Evolutionary conservation across 2,329 filamentous ascomycete genomes (phyloP).

Genomic region (Epichloe sp.): DNA sequence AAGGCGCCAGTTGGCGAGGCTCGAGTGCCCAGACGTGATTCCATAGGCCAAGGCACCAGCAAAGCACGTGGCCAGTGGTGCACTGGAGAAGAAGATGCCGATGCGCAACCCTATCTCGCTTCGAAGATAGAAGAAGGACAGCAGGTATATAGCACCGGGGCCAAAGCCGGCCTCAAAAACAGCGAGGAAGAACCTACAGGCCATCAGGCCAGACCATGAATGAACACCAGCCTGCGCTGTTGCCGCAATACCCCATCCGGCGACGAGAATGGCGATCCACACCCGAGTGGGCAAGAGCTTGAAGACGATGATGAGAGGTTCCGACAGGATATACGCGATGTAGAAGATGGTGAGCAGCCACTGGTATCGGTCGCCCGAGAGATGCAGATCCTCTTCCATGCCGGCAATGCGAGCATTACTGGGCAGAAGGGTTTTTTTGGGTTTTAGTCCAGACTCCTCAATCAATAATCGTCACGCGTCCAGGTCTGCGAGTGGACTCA

Average conservation of each 20-base stretch:
- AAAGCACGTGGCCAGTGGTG: conserved; percentile 54
- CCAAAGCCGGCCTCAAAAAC: conserved; percentile 21
- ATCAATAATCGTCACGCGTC: not conserved
- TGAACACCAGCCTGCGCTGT: conserved; percentile 28
- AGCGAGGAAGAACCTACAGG: conserved; percentile 27
- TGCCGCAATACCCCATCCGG: conserved; percentile 12
- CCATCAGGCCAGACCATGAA: conserved; percentile 31
- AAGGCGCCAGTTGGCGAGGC: conserved; percentile 50
- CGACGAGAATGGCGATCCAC: conserved; percentile 5
- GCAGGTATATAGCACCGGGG: conserved; percentile 20
- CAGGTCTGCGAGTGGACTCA: not conserved
- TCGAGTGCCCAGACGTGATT: conserved; percentile 44
- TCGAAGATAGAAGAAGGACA: conserved; percentile 23
- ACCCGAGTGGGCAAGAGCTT: conserved; percentile 5
- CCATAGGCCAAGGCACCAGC: conserved; percentile 52
- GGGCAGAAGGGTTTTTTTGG: not conserved
- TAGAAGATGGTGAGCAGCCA: conserved; percentile 14
- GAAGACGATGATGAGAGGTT: conserved; percentile 7
- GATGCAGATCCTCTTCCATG: conserved; percentile 9
- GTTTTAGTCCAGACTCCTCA: not conserved
- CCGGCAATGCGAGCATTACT: conserved; percentile 13
- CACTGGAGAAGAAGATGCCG: conserved; percentile 37
- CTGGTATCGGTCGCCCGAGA: conserved; percentile 10
- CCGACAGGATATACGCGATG: conserved; percentile 9
- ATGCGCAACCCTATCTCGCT: conserved; percentile 20